Evolutionary conservation across 805 yeast species (phyloP), one percentile per base, ranked within the genome.

Genomic region (Deakozyma indianensis): DNA sequence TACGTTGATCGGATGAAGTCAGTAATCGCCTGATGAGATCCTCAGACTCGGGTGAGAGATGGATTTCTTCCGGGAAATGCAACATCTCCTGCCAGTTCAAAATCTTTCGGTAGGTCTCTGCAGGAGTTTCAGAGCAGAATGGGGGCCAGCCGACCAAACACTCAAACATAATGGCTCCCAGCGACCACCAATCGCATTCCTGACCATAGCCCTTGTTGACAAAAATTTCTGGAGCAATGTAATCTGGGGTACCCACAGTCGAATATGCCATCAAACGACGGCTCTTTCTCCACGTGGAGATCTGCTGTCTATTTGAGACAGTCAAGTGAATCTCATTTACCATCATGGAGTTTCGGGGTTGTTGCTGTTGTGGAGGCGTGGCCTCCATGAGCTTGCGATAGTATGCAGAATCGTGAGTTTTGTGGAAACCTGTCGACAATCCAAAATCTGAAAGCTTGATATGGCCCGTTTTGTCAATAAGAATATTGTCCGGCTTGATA

Each of bases 141-240:
- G 96, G 96, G 22, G 96, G 96, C 95, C 95, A 87, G 25, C 96
- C 96, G 49, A 87, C 83, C 50, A 87, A 67, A 67, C 96, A 87
- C 70, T 87, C 96, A 63, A 82, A 87, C 96, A 87, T 88, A 58
- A 87, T 87, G 1, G 95, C 95, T 24, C 96, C 96, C 41, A 87
- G 65, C 5, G 94, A 83, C 96, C 96, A 87, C 96, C 96, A 87
- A 63, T 87, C 96, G 65, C 96, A 87, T 59, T 87, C 95, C 65
- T 86, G 95, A 11, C 96, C 95, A 63, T 87, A 87, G 3, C 96
- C 96, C 66, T 87, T 92, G 55, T 86, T 86, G 42, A 85, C 70
- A 56, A 87, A 87, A 49, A 87, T 88, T 60, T 87, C 96, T 0
- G 96, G 96, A 1, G 96, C 96, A 62, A 87, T 87, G 60, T 87